phyloP scores from a whole-genome alignment of 2,329 filamentous ascomycete genomes.

The Lecanoromycetidae sp. region DNA sequence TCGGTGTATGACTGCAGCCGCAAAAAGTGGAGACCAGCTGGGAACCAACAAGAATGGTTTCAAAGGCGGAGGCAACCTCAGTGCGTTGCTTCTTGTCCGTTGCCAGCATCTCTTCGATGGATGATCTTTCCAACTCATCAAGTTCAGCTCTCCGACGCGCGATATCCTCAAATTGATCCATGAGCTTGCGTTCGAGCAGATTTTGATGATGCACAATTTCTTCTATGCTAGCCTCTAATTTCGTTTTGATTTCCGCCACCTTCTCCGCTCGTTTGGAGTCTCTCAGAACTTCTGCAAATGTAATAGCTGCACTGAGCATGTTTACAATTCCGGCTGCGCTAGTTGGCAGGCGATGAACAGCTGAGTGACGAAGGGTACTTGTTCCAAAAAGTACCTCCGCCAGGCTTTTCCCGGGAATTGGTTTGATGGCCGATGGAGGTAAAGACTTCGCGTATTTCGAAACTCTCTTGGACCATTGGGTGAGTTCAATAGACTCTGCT shows the following conservation, averaged over 20 bases:
- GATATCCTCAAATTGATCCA: conserved; percentile 15
- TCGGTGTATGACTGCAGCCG: conserved; percentile 3
- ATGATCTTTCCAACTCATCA: conserved; percentile 15
- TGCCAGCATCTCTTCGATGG: conserved; percentile 11
- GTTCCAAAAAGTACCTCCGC: conserved; percentile 14
- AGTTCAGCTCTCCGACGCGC: conserved; percentile 15
- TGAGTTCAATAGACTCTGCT: conserved; percentile 19
- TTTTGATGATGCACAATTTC: conserved; percentile 14
- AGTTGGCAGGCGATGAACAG: conserved; percentile 19
- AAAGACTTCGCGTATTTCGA: conserved; percentile 7
- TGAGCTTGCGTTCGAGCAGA: conserved; percentile 14
- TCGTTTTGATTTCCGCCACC: conserved; percentile 8
- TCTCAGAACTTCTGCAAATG: conserved; percentile 14
- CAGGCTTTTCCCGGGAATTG: conserved; percentile 12
- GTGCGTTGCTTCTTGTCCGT: conserved; percentile 9
- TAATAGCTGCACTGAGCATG: conserved; percentile 15
- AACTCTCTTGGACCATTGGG: conserved; percentile 16
- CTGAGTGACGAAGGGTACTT: conserved; percentile 17
- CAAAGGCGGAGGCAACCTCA: conserved; percentile 7
- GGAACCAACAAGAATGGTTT: conserved; percentile 1
- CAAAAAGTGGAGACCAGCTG: conserved; percentile 5
- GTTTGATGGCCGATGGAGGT: conserved; percentile 11
- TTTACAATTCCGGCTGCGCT: conserved; percentile 13
- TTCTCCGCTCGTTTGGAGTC: conserved; percentile 10
- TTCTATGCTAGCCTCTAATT: conserved; percentile 15